Percentiles rank a stretch among this genome's conserved stretches.
Evolutionary conservation across 305 asterid genomes (phyloP).

Genomic region (Fraxinus floribunda): DNA sequence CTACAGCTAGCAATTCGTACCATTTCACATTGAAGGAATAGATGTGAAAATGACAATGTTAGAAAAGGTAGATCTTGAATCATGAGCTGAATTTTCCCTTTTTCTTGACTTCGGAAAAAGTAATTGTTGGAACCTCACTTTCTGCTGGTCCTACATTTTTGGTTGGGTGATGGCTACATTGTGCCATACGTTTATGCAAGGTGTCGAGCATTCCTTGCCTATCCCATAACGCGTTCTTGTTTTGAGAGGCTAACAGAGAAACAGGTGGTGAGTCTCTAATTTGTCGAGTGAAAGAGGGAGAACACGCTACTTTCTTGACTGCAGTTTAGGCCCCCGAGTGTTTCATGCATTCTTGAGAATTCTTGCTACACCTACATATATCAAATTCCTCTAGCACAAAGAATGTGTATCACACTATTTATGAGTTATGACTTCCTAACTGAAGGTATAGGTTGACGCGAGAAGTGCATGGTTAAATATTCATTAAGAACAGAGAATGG

Average conservation of each 20-base stretch:
- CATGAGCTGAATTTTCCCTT: conserved; percentile 5
- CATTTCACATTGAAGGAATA: conserved; percentile 9
- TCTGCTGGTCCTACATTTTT: background rate
- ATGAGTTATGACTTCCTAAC: background rate
- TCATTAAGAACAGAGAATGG: background rate
- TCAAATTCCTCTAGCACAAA: background rate
- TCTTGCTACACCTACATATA: background rate
- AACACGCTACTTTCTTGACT: conserved; percentile 32
- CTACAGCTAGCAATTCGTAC: conserved; percentile 40
- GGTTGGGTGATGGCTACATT: background rate
- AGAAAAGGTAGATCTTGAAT: conserved; percentile 10
- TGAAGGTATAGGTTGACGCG: background rate
- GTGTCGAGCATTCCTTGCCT: conserved; percentile 22
- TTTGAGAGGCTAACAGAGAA: conserved; percentile 29
- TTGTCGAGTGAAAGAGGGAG: conserved; percentile 26
- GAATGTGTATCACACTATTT: background rate
- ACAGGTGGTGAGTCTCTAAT: conserved; percentile 33
- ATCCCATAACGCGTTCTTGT: conserved; percentile 14
- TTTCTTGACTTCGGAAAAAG: conserved; percentile 16
- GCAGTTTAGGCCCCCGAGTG: background rate
- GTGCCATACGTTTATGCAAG: conserved; percentile 18
- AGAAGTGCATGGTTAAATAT: background rate
- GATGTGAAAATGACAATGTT: background rate
- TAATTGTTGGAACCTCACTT: conserved; percentile 10
- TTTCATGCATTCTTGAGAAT: background rate